A percentile compares a stretch with the other conserved stretches of the same genome.
Evolutionary conservation across 345 rosid species (phyloP).

Genomic region (Noccaea bulbosa): DNA sequence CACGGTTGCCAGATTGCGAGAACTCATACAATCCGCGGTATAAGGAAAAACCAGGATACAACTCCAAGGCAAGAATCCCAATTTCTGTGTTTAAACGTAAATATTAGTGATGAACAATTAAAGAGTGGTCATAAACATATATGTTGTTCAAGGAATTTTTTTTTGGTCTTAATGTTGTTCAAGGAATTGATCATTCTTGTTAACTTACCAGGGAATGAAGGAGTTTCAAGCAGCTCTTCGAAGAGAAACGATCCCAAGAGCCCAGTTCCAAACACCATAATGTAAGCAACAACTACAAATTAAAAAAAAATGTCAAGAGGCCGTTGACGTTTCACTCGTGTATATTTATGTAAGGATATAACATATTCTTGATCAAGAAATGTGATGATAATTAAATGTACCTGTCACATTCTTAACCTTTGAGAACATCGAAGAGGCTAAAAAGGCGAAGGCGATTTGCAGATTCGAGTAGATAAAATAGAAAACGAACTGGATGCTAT

Average conservation of each 20-base stretch:
- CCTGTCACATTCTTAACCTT: constrained; percentile 90
- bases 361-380: constrained; percentile 25
- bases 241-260: constrained; percentile 79
- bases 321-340: neutral
- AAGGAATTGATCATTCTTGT: constrained; percentile 5
- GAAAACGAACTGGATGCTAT: constrained; percentile 73
- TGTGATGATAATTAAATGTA: constrained; percentile 38
- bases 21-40: constrained; percentile 89
- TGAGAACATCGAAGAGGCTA: constrained; percentile 66
- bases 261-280: constrained; percentile 76
- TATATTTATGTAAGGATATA: neutral
- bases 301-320: neutral
- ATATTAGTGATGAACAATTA: constrained; percentile 5
- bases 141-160: constrained; percentile 14
- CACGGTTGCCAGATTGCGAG: constrained; percentile 53
- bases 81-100: constrained; percentile 56
- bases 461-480: constrained; percentile 72
- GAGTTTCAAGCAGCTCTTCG: constrained; percentile 55
- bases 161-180: too few species aligned
- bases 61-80: constrained; percentile 67
- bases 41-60: constrained; percentile 89
- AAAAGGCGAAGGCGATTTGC: constrained; percentile 78
- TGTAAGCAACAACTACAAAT: constrained; percentile 68
- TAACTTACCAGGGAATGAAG: constrained; percentile 76
- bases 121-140: constrained; percentile 15